Evolutionary conservation across 805 yeast genomes (phyloP), one percentile per base, ranked within the genome.

Genomic region (Ogataea pignaliae): DNA sequence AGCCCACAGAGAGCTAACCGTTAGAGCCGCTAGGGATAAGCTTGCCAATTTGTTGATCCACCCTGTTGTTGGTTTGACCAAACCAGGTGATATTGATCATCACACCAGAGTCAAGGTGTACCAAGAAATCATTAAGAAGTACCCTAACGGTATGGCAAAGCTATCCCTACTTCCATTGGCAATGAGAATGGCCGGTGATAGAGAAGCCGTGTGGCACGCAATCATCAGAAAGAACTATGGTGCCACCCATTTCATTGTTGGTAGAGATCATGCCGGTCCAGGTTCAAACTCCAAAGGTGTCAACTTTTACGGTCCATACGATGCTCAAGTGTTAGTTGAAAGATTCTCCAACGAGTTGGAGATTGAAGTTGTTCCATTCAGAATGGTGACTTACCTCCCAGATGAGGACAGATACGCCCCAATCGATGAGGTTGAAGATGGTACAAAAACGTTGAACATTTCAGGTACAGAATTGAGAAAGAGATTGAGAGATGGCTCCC

Each of bases 111-210:
- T 90, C 45, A 85, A 93, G 58, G 98, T 90, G 12, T 90, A 90
- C 72, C 85, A 87, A 69, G 95, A 91, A 56, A 81, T 90, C 56
- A 78, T 91, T 68, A 87, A 90, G 69, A 85, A 91, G 60, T 90
- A 87, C 69, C 98, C 97, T 41, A 85, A 83, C 52, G 97, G 97
- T 43, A 84, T 90, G 79, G 97, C 97, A 13, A 81, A 86, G 52
- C 72, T 90, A 50, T 83, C 97, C 9, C 71, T 90, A 52, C 75
- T 90, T 56, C 98, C 98, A 11, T 74, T 90, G 60, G 98, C 98
- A 34, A 90, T 90, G 98, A 83, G 98, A 76, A 90, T 90, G 98
- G 97, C 93, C 44, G 98, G 98, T 66, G 97, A 91, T 66, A 81
- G 96, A 65, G 98, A 90, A 71, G 98, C 98, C 17, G 86, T 90